These are phyloP conservation scores for Amaranthus cruentus DNA, from an alignment of 148 eudicot species.

Conservation along the genomic window DNA sequence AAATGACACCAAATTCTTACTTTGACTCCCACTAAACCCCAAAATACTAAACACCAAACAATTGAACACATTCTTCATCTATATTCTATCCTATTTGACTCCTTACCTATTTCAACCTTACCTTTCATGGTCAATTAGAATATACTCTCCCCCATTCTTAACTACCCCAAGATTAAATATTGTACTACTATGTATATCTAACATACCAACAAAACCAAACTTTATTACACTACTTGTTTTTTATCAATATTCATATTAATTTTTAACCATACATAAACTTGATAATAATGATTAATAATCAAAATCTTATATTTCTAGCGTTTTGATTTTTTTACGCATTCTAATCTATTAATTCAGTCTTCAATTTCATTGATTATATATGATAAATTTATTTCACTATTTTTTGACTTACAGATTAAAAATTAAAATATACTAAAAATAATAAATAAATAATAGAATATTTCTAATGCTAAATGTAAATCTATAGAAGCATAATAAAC, in stretches of 20 bases:
- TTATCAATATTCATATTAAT: background rate
- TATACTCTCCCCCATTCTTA: slow-evolving; percentile 8
- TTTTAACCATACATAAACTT: background rate
- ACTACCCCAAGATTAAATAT: slow-evolving; percentile 10
- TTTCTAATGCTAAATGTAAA: too few relatives aligned
- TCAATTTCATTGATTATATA: too few relatives aligned
- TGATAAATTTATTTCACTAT: too few relatives aligned
- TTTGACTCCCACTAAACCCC: slow-evolving; percentile 25
- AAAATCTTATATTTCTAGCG: background rate
- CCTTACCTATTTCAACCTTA: slow-evolving; percentile 2
- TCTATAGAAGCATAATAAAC: too few relatives aligned
- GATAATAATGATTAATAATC: too few relatives aligned
- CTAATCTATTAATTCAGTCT: background rate
- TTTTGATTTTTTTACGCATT: background rate
- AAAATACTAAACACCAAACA: slow-evolving; percentile 6
- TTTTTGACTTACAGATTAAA: too few relatives aligned
- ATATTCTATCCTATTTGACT: slow-evolving; percentile 13
- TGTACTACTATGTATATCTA: background rate
- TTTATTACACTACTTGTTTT: slow-evolving; percentile 19
- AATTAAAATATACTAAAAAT: too few relatives aligned
- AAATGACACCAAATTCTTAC: slow-evolving; percentile 26
- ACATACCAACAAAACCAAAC: slow-evolving; percentile 28
- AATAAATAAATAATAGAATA: too few relatives aligned
- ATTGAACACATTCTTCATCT: background rate
- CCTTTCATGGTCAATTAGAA: slow-evolving; percentile 10